A percentile compares a stretch with the other conserved stretches of the same genome.
phyloP scores from a whole-genome alignment of 1,284 basidiomycete species.

The Austroboletus novae-zelandiae region DNA sequence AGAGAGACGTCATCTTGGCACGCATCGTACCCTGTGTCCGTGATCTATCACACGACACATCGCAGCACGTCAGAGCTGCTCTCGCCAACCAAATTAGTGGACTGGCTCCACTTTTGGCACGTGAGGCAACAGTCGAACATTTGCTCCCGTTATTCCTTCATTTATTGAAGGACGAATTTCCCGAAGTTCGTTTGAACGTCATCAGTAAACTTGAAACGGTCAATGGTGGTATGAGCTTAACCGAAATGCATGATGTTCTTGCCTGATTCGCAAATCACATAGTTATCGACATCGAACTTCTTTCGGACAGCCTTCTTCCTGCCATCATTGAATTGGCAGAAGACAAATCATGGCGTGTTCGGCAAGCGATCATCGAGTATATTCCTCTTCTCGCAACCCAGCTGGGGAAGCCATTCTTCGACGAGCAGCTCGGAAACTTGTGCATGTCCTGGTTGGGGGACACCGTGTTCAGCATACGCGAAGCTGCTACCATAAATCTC shows the following conservation, averaged over 20 bases:
- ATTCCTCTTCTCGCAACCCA: conserved; percentile 94
- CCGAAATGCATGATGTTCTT: not conserved
- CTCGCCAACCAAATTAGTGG: conserved; percentile 97
- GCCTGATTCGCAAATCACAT: conserved; percentile 14
- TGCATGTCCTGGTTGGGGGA: conserved; percentile 99
- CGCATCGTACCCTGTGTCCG: conserved; percentile 96
- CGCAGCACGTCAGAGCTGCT: conserved; percentile 96
- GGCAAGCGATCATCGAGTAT: conserved; percentile 99
- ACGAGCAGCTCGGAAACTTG: conserved; percentile 93
- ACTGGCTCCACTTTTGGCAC: conserved; percentile 93
- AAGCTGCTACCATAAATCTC: conserved; percentile 95
- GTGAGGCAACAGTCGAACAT: conserved; percentile 94
- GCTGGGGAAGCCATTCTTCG: conserved; percentile 95
- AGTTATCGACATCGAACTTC: conserved; percentile 97
- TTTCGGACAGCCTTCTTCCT: conserved; percentile 94
- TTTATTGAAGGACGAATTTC: conserved; percentile 98
- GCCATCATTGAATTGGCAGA: conserved; percentile 98
- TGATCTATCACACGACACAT: conserved; percentile 90
- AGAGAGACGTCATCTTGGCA: conserved; percentile 91
- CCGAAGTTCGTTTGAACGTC: conserved; percentile 96
- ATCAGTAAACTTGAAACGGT: conserved; percentile 99
- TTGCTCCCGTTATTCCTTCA: conserved; percentile 96
- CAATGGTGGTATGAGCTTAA: conserved; percentile 68
- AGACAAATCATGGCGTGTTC: conserved; percentile 99
- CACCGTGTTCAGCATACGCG: conserved; percentile 97